Evolutionary conservation across 441 rosid species (phyloP).

Genomic region (Aleurites moluccanus): DNA sequence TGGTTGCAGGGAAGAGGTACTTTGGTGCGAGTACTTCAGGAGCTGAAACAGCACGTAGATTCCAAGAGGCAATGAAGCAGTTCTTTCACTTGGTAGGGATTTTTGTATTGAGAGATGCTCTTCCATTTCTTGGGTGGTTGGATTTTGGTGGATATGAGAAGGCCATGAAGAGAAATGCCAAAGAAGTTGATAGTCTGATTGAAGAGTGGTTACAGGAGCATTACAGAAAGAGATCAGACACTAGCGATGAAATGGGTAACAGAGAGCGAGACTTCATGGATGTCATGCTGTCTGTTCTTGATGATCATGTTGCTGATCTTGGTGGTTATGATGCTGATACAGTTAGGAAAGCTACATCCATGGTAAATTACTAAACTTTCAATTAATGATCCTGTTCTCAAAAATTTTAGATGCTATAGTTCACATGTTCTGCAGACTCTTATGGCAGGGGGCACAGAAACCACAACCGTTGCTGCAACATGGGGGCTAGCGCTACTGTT

Average conservation of each 20-base stretch:
- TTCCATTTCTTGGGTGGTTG: constrained; percentile 49
- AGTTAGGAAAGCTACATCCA: constrained; percentile 39
- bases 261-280: constrained; percentile 45
- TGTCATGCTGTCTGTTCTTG: constrained; percentile 43
- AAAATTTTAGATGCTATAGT: not conserved
- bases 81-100: constrained; percentile 32
- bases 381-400: not conserved
- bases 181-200: constrained; percentile 35
- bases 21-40: constrained; percentile 10
- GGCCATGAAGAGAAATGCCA: constrained; percentile 42
- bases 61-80: constrained; percentile 35
- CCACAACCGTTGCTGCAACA: constrained; percentile 39
- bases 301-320: constrained; percentile 15
- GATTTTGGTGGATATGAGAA: constrained; percentile 54
- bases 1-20: constrained; percentile 43
- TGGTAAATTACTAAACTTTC: constrained; percentile 26
- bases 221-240: constrained; percentile 2
- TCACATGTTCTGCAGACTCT: constrained; percentile 34
- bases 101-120: constrained; percentile 40
- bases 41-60: constrained; percentile 27
- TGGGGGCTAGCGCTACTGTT: constrained; percentile 38
- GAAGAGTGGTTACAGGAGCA: constrained; percentile 52
- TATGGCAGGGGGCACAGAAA: constrained; percentile 53
- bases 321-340: constrained; percentile 35
- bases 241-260: constrained; percentile 1